phyloP scores from a whole-genome alignment of 1,284 basidiomycete species.

The Hypsizygus ulmarius region DNA sequence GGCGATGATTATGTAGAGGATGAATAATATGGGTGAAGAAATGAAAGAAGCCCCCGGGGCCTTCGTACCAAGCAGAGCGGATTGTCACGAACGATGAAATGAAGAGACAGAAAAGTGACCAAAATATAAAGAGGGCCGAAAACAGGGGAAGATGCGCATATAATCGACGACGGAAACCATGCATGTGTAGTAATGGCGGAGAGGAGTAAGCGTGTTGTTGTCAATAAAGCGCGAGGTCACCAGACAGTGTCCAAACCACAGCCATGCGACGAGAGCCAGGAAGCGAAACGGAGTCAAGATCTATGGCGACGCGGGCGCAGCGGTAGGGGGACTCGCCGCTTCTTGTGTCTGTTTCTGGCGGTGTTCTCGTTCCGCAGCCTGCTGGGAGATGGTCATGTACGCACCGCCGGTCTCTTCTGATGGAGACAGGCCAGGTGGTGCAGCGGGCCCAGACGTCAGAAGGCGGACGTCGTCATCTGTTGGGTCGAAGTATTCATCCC shows the following conservation, averaged over 20 bases:
- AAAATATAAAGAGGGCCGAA: slow-evolving; percentile 15
- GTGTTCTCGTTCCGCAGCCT: slow-evolving; percentile 65
- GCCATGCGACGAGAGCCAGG: slow-evolving; percentile 21
- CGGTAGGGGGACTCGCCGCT: slow-evolving; percentile 8
- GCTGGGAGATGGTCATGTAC: slow-evolving; percentile 80
- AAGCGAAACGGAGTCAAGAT: slow-evolving; percentile 12
- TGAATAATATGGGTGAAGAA: slow-evolving; percentile 17
- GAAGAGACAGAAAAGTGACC: slow-evolving; percentile 21
- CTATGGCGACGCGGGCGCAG: slow-evolving; percentile 23
- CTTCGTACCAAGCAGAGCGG: slow-evolving; percentile 20
- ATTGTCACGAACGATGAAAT: slow-evolving; percentile 20
- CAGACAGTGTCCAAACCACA: slow-evolving; percentile 22
- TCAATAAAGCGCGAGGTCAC: slow-evolving; percentile 21
- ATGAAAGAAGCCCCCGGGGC: slow-evolving; percentile 26
- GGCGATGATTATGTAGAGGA: slow-evolving; percentile 23
- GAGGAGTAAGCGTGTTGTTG: slow-evolving; percentile 11
- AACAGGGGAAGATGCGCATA: slow-evolving; percentile 30
- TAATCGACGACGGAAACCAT: slow-evolving; percentile 19
- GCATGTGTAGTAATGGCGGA: slow-evolving; percentile 15
- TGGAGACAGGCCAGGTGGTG: slow-evolving; percentile 63
- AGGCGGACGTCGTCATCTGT: slow-evolving; percentile 62
- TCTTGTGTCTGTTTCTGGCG: slow-evolving; percentile 27
- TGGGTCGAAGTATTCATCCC: slow-evolving; percentile 69
- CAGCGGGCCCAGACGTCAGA: slow-evolving; percentile 50
- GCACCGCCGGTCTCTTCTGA: slow-evolving; percentile 73